These are phyloP conservation scores for Lepidium africanum DNA, from an alignment of 345 rosid genomes.

Conservation along the genomic window DNA sequence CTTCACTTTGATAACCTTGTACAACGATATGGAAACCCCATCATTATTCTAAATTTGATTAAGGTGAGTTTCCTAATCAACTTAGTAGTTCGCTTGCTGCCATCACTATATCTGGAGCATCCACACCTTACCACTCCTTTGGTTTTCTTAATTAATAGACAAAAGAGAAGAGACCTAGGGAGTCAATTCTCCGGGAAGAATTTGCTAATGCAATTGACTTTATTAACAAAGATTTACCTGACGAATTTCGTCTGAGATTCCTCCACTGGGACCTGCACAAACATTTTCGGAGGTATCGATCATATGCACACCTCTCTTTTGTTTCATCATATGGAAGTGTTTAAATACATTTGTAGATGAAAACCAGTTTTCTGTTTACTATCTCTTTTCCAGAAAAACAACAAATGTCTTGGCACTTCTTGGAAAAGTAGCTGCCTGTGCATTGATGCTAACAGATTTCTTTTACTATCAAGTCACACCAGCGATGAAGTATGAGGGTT, in stretches of 20 bases:
- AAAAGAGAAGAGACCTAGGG: slow-evolving; percentile 59
- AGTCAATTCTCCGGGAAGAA: slow-evolving; percentile 85
- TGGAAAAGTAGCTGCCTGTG: slow-evolving; percentile 76
- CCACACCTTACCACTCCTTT: background rate
- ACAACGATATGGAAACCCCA: slow-evolving; percentile 87
- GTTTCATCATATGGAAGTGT: background rate
- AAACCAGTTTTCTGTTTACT: slow-evolving; percentile 10
- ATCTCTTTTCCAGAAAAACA: slow-evolving; percentile 54
- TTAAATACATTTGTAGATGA: background rate
- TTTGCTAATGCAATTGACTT: slow-evolving; percentile 90
- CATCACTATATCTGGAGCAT: background rate
- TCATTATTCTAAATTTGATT: slow-evolving; percentile 80
- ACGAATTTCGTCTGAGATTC: slow-evolving; percentile 61
- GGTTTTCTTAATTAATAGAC: slow-evolving; percentile 18
- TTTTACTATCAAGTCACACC: slow-evolving; percentile 73
- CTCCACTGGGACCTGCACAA: slow-evolving; percentile 51
- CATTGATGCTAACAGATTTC: slow-evolving; percentile 76
- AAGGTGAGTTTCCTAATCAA: slow-evolving; percentile 44
- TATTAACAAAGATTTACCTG: slow-evolving; percentile 79
- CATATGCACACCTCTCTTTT: background rate
- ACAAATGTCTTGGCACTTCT: slow-evolving; percentile 65
- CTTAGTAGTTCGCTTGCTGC: background rate
- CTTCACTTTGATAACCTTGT: slow-evolving; percentile 87
- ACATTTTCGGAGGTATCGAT: slow-evolving; percentile 65
- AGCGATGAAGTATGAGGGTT: slow-evolving; percentile 43